Base-by-base conservation (phyloP, 805 yeast genomes). In the Myxozyma geophila region DNA sequence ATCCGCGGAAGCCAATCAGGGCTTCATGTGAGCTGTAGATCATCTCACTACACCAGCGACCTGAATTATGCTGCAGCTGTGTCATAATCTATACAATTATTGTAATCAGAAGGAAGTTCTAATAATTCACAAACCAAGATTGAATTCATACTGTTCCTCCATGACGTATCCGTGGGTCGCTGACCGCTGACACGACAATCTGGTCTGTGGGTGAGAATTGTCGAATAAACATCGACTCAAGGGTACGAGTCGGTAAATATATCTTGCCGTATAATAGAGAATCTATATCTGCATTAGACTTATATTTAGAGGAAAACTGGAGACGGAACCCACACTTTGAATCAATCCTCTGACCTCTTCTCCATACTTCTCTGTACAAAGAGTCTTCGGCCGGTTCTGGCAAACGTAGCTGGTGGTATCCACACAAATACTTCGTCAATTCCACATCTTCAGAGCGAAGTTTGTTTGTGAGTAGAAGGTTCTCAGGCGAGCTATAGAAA, bases 181-280 rank as follows among this genome's bases (percentile, higher is more conserved):
- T 89, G 37, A 92, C 85, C 72, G 95, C 88, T 69, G 90, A 89
- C 21, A 90, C 75, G 48, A 88, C 76, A 15, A 92, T 62, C 71
- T 90, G 97, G 1, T 89, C 80, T 33, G 79, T 78, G 6, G 82
- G 75, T 0, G 87, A 79, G 17, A 90, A 71, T 60, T 90, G 78
- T 66, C 88, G 84, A 47, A 91, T 84, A 7, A 87, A 68, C 93
- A 95, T 87, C 1, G 97, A 97, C 74, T 93, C 98, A 1, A 95
- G 77, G 7, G 88, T 87, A 17, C 90, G 86, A 1, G 90, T 89
- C 0, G 99, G 98, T 66, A 93, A 86, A 71, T 87, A 89, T 86
- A 95, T 83, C 67, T 93, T 80, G 0, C 98, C 98, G 74, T 90
- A 93, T 40, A 88, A 75, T 15, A 93, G 77, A 0, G 86, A 78